Base-by-base conservation (phyloP, 2,329 filamentous ascomycete species). In the Colletotrichum sp. region DNA sequence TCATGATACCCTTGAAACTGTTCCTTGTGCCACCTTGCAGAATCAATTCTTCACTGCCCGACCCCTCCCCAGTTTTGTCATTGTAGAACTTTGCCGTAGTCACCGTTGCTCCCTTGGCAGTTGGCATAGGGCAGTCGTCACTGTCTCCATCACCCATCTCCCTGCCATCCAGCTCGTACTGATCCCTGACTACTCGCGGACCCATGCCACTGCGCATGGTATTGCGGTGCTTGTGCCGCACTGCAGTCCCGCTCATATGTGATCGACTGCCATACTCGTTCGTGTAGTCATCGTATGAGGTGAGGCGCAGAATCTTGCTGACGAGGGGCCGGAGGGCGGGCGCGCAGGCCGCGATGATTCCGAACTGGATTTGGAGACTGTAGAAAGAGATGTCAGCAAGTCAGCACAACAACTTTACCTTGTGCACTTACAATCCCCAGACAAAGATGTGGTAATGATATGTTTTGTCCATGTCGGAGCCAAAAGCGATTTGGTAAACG, bases 361-460 rank as follows among this genome's bases (percentile, higher is more conserved):
- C 84, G 12, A 86, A 78, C 65, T 84, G 84, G 67, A 86, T 80
- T 77, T 88, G 85, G 59, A 87, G 79, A 27, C 85, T 87, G 71
- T 87, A 64, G 30, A 32, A 13, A 16, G 79, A 57, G 27, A n/a
- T n/a, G 76, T 80, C 69, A 80, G 69, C 76, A 34, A 19, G 11
- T 30, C 16, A 9, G 19, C 5, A 19, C 16, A 8, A 7, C 6
- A 12, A 13, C 3, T 8, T 13, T 8, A 19, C 15, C 25, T 22
- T 72, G 27, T 76, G 77, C 72, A 80, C 82, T 79, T 79, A 84
- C 83, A 83, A 83, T 59, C 82, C 83, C 80, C 80, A 84, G 52
- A 83, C 82, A 13, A 79, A 78, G 22, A 84, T 75, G 57, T 78
- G 77, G 49, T 81, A 76, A 70, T 79, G 76, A 49, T 82, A 86